Base-by-base conservation (phyloP, 768 basidiomycete species). In the Russula foetens region DNA sequence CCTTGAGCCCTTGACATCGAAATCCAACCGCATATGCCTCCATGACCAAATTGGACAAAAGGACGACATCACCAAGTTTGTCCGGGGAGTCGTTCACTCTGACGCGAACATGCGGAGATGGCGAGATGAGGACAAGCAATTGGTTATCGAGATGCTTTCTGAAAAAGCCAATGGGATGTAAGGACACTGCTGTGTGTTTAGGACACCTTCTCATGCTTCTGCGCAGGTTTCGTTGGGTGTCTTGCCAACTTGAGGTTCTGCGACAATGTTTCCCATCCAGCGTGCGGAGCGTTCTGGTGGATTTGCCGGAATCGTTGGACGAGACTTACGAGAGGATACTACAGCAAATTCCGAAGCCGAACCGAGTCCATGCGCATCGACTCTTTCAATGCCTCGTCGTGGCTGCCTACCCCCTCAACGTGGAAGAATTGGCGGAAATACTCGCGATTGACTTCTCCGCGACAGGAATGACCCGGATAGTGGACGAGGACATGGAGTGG, bases 191-290 rank as follows among this genome's bases (percentile, higher is more conserved):
- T 26, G 12, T 26, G 11, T 53, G 23, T 2, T 33, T 26, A 5
- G 5, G 28, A 35, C 7, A 2, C 12, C 19, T 29, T 7, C 44
- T 59, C n/a, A 38, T 38, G 4, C 4, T 52, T 44, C 4, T 1
- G 17, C 0, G 17, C 41, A 58, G 57, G 57, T 58, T 50, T 44
- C 57, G 49, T 21, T 58, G 48, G 48, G 49, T 58, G 11, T 44
- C 5, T 24, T 58, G 57, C 38, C 57, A 58, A 31, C 31, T 58
- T 15, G 41, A 58, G n/a, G 21, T 31, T 0, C 49, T 58, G 2
- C 29, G 57, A 3, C 41, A 12, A 7, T 58, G 57, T 15, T 21
- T 58, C 14, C 48, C 49, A 0, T 8, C 47, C 0, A 49, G 38
- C 7, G 11, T 58, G n/a, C 55, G 23, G 24, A 33, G 45, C 7